Evolutionary conservation across 202 grass and related monocot genomes (phyloP).

Genomic region (Carex sylvatica): DNA sequence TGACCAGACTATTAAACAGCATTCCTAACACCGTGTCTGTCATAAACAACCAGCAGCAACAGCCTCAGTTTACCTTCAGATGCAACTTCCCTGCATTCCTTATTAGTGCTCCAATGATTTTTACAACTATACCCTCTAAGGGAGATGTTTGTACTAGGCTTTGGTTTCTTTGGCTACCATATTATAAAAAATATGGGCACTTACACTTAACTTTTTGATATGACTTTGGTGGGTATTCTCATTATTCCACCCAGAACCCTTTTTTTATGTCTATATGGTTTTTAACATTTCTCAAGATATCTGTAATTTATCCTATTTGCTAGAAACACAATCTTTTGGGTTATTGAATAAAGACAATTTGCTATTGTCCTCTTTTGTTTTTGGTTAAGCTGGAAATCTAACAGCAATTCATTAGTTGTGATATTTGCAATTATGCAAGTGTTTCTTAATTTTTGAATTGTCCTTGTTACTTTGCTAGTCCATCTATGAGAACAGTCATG

Average conservation of each 20-base stretch:
- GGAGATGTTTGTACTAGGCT: not conserved
- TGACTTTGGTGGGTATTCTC: not conserved
- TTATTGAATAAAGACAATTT: not conserved
- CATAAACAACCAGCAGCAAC: not conserved
- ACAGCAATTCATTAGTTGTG: not conserved
- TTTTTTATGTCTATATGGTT: not conserved
- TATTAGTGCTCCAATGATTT: not conserved
- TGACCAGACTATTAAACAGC: not conserved
- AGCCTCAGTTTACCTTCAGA: slow-evolving; percentile 4
- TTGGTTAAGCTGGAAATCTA: not conserved
- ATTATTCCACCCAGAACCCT: not conserved
- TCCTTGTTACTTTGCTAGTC: not conserved
- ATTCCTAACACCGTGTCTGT: not conserved
- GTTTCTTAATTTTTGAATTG: not conserved
- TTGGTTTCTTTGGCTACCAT: not conserved
- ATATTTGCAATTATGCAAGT: not conserved
- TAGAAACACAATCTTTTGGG: not conserved
- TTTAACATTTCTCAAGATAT: not conserved
- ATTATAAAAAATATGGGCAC: not conserved
- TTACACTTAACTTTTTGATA: not conserved
- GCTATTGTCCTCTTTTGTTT: not conserved
- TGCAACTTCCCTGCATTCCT: not conserved
- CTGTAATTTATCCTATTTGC: not conserved
- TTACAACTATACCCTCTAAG: not conserved
- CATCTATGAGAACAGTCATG: not conserved